phyloP scores from a whole-genome alignment of 108 stramenopile species.

The Parietichytrium sp. region DNA sequence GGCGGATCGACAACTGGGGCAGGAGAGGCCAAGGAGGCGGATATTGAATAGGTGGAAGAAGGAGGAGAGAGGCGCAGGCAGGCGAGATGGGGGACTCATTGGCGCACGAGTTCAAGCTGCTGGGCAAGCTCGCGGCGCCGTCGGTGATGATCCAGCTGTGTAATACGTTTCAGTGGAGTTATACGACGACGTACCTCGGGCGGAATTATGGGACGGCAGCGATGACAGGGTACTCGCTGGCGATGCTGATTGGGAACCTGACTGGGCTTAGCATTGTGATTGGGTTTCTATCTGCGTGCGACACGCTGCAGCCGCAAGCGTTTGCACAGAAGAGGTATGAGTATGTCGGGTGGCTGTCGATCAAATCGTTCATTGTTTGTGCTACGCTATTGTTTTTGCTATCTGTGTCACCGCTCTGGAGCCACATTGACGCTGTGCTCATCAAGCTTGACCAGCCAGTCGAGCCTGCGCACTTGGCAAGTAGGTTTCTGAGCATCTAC shows the following conservation, averaged over 20 bases:
- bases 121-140: conserved; percentile 18
- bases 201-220: background rate
- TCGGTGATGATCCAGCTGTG: conserved; percentile 28
- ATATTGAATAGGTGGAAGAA: too few relatives aligned
- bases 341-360: background rate
- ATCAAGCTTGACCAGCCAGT: conserved; percentile 8
- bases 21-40: too few relatives aligned
- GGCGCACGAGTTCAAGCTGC: background rate
- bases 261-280: background rate
- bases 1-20: too few relatives aligned
- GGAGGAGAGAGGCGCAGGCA: too few relatives aligned
- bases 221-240: background rate
- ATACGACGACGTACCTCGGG: conserved; percentile 1
- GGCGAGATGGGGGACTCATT: too few relatives aligned
- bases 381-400: background rate
- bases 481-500: conserved; percentile 16
- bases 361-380: background rate
- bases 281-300: background rate
- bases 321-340: background rate
- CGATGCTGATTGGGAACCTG: conserved; percentile 11
- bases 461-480: background rate
- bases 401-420: background rate
- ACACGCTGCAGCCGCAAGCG: conserved; percentile 21
- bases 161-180: background rate
- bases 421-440: background rate